Evolutionary conservation across 805 yeast species (phyloP), one percentile per base, ranked within the genome.

Genomic region (Cyberlindnera subsufficiens): DNA sequence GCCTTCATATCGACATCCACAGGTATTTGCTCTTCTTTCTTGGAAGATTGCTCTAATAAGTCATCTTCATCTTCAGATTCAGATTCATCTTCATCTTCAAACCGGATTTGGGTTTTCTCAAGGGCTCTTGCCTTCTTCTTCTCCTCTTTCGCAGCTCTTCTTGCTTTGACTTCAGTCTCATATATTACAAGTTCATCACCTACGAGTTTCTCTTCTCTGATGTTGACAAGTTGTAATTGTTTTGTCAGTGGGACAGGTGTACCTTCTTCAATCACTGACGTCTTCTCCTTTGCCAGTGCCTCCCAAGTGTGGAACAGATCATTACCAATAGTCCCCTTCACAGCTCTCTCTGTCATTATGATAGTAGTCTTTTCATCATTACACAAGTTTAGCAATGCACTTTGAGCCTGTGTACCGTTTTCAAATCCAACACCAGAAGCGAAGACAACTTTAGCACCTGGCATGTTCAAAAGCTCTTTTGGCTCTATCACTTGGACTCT

Each of bases 391-490:
- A 60, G 73, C 40, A 77, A 68, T 27, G 68, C 77, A 37, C 74
- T 72, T 31, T 77, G 68, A 0, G 86, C 68, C 18, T 75, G 65
- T 5, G 81, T 75, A 2, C 96, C 96, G 35, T 69, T 72, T 37
- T 77, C 77, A 31, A 84, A 58, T 38, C 79, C 80, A 18, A 74
- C 69, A 11, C 87, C 90, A 1, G 91, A 77, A 16, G 87, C 83
- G 47, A 91, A 80, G 3, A 90, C 82, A 39, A 91, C 80, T 58
- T 86, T 86, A 0, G 95, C 85, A 2, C 88, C 87, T 16, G 76
- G 68, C 37, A 76, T 62, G 37, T 66, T 71, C 13, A 64, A 48
- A 46, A 87, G 54, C 47, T 85, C 86, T 42, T 68, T 64, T n/a
- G 82, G 69, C 40, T 74, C 68, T 49, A 77, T 64, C 40, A 80